Conservation (phyloP, 306 rosid genomes). For the Inga laurina region DNA sequence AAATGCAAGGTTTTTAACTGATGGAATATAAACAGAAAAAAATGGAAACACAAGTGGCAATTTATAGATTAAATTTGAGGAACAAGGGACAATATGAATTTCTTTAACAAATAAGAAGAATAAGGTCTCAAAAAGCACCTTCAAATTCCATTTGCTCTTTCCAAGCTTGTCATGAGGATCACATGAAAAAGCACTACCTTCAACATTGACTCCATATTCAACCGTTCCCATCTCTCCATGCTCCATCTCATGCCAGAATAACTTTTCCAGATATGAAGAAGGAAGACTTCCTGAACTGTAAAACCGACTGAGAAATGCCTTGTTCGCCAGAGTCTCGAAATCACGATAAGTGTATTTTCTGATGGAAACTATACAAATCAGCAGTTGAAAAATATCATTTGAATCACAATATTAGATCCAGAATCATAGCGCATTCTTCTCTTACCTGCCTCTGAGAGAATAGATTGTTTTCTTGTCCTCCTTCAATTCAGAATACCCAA, state of each 20-base stretch:
- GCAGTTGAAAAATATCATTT: background rate
- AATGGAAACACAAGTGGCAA: background rate
- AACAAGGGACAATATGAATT: background rate
- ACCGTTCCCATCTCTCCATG: slow-evolving; percentile 30
- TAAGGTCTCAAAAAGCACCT: slow-evolving; percentile 29
- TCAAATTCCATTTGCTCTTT: slow-evolving; percentile 47
- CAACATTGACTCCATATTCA: slow-evolving; percentile 47
- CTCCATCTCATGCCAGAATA: slow-evolving; percentile 44
- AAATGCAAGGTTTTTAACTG: background rate
- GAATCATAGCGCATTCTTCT: background rate
- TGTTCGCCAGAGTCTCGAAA: slow-evolving; percentile 37
- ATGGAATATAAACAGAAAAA: background rate
- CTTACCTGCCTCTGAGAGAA: slow-evolving; percentile 38
- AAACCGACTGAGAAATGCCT: slow-evolving; percentile 28
- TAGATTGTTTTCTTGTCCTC: slow-evolving; percentile 20
- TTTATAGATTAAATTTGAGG: background rate
- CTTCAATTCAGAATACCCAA: slow-evolving; percentile 36
- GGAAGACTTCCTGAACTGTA: slow-evolving; percentile 25
- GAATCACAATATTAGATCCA: background rate
- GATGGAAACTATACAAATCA: background rate
- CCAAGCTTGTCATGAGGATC: slow-evolving; percentile 44
- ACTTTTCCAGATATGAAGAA: slow-evolving; percentile 38
- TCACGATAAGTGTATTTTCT: slow-evolving; percentile 43
- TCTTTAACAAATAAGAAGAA: background rate
- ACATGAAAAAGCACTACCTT: slow-evolving; percentile 49